Percentiles rank a stretch among this genome's conserved stretches.
Evolutionary conservation across 2,329 filamentous ascomycete genomes (phyloP).

Genomic region (Botrytis sinoallii): DNA sequence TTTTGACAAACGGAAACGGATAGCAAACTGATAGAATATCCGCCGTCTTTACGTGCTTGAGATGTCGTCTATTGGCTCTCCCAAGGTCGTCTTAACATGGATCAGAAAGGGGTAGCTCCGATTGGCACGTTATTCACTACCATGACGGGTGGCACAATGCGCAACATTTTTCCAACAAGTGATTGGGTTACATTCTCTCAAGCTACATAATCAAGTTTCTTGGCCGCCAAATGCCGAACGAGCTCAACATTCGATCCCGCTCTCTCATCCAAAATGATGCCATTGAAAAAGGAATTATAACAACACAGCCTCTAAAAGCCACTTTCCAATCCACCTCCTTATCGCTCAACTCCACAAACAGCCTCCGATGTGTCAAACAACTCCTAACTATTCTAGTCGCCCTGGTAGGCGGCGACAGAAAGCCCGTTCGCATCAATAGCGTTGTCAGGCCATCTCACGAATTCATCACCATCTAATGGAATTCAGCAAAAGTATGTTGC

Average conservation of each 20-base stretch:
- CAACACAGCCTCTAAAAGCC: background rate
- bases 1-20: background rate
- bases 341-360: too few relatives aligned
- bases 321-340: too few relatives aligned
- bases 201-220: background rate
- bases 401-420: background rate
- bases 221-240: background rate
- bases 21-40: background rate
- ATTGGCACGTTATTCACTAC: background rate
- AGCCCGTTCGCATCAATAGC: background rate
- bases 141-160: background rate
- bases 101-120: background rate
- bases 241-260: background rate
- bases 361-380: background rate
- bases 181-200: background rate
- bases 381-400: background rate
- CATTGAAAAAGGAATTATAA: background rate
- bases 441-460: conserved; percentile 14
- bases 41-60: background rate
- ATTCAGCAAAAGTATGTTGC: background rate
- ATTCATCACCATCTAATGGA: conserved; percentile 2
- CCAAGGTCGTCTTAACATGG: background rate
- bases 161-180: background rate
- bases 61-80: background rate
- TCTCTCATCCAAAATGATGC: background rate